Conservation (phyloP, 768 basidiomycete genomes). For the Lactifluus rugatus region DNA sequence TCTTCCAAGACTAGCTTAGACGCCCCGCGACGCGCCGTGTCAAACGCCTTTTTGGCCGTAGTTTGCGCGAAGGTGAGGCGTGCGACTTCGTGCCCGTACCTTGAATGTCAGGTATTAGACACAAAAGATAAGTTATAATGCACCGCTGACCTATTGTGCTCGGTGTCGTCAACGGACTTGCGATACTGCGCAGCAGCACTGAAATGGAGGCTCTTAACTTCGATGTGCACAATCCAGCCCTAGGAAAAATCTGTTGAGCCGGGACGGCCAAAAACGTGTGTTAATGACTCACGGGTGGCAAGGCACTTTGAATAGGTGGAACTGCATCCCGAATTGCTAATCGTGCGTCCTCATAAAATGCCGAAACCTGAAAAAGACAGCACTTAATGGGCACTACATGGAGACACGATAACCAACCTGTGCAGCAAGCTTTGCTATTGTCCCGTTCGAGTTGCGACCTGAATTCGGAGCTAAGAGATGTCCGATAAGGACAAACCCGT, state of each 20-base stretch:
- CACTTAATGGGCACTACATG: not conserved
- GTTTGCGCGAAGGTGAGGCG: conserved; percentile 60
- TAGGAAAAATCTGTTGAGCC: conserved; percentile 24
- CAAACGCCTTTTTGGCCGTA: conserved; percentile 61
- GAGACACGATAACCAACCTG: conserved; percentile 1
- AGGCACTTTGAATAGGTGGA: conserved; percentile 26
- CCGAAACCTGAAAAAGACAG: conserved; percentile 14
- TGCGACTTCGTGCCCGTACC: conserved; percentile 83
- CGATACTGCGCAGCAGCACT: conserved; percentile 81
- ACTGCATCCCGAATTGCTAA: conserved; percentile 16
- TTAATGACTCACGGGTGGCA: conserved; percentile 44
- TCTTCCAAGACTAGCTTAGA: conserved; percentile 62
- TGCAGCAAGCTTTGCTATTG: conserved; percentile 16
- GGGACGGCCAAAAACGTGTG: not conserved
- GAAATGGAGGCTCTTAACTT: conserved; percentile 80
- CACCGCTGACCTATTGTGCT: conserved; percentile 50
- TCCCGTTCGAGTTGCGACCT: conserved; percentile 18
- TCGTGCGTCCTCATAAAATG: conserved; percentile 14
- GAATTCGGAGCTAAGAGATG: not conserved
- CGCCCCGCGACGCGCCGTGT: conserved; percentile 53
- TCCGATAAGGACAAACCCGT: not conserved
- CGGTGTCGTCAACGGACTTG: conserved; percentile 82
- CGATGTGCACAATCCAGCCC: conserved; percentile 75
- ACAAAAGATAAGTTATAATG: not conserved
- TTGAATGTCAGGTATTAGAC: conserved; percentile 26